Evolutionary conservation across 2,329 filamentous ascomycete genomes (phyloP).

Genomic region (Aspergillus proliferans): DNA sequence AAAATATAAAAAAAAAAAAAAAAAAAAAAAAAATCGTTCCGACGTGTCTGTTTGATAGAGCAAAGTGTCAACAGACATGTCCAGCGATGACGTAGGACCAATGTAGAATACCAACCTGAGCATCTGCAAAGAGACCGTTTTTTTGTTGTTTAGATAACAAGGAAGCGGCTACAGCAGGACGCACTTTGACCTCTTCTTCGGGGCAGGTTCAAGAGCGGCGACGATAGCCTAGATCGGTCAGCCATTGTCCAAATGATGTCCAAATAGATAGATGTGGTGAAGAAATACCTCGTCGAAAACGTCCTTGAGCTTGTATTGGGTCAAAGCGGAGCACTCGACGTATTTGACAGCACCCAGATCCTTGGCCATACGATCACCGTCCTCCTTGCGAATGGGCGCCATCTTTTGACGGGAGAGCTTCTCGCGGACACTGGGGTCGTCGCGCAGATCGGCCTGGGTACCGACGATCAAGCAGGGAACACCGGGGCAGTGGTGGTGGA

Average conservation of each 20-base stretch:
- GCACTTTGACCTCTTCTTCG: slow-evolving; percentile 74
- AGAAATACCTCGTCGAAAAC: slow-evolving; percentile 90
- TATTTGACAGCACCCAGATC: slow-evolving; percentile 98
- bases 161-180: slow-evolving; percentile 54
- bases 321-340: slow-evolving; percentile 95
- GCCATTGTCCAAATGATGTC: not conserved
- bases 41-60: slow-evolving; percentile 16
- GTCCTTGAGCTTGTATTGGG: slow-evolving; percentile 97
- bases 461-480: slow-evolving; percentile 97
- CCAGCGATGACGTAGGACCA: not conserved
- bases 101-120: slow-evolving; percentile 7
- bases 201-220: slow-evolving; percentile 80
- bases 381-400: slow-evolving; percentile 83
- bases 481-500: slow-evolving; percentile 96
- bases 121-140: slow-evolving; percentile 2
- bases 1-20: slow-evolving; percentile 1
- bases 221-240: slow-evolving; percentile 68
- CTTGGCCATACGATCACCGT: slow-evolving; percentile 93
- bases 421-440: slow-evolving; percentile 78
- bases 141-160: not conserved
- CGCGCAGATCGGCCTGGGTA: slow-evolving; percentile 92
- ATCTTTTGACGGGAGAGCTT: slow-evolving; percentile 96
- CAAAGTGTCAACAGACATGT: not conserved
- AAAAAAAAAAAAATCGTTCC: slow-evolving; percentile 16
- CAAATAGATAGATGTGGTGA: not conserved